phyloP scores from a whole-genome alignment of 805 yeast genomes.

The Maudiozyma barnettii region DNA sequence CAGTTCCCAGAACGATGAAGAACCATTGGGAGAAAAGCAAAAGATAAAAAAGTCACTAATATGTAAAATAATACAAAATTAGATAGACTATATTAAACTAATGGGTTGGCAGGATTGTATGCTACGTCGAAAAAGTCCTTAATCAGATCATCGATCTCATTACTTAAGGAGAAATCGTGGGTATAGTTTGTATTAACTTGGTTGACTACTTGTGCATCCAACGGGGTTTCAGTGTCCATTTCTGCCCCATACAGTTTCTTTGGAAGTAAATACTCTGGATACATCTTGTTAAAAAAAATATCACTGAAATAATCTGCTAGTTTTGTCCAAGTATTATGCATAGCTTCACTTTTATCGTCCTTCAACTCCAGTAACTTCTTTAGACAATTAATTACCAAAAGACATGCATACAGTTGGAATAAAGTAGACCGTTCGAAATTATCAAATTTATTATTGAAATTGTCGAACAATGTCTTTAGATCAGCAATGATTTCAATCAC shows the following conservation, averaged over 20 bases:
- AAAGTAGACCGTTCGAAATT: constrained; percentile 20
- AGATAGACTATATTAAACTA: neutral
- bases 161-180: constrained; percentile 29
- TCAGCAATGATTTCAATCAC: constrained; percentile 25
- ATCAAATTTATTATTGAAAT: constrained; percentile 20
- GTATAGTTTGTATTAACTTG: constrained; percentile 24
- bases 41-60: no score
- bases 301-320: constrained; percentile 19
- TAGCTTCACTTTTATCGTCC: neutral
- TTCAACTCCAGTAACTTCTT: constrained; percentile 14
- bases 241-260: constrained; percentile 14
- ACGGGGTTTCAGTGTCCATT: constrained; percentile 5
- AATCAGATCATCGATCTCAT: constrained; percentile 30
- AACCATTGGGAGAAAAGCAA: no score
- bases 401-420: constrained; percentile 28
- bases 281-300: constrained; percentile 18
- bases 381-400: constrained; percentile 25
- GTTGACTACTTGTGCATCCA: constrained; percentile 18
- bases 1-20: no score
- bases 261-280: constrained; percentile 20
- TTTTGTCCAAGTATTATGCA: constrained; percentile 5
- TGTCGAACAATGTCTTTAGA: constrained; percentile 21
- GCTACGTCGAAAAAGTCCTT: constrained; percentile 27
- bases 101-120: constrained; percentile 8
- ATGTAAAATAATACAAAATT: no score